Evolutionary conservation across 352 stramenopile genomes (phyloP).

Genomic region (Plasmopara muralis): DNA sequence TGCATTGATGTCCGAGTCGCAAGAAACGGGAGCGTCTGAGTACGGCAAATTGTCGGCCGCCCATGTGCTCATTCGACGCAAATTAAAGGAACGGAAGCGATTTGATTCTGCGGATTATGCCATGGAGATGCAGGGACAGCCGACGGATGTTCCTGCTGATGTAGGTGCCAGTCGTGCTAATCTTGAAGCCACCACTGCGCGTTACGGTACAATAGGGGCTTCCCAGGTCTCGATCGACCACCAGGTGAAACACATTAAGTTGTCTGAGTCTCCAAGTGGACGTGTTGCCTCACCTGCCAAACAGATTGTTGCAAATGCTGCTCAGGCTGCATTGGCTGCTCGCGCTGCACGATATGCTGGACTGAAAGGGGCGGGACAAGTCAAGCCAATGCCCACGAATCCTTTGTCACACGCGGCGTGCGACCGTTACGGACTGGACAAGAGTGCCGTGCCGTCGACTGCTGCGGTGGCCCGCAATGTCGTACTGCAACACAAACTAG

Average conservation of each 20-base stretch:
- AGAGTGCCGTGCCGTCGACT: conserved; percentile 16
- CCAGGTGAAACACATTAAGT: conserved; percentile 74
- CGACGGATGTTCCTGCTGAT: conserved; percentile 21
- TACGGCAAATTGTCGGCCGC: conserved; percentile 60
- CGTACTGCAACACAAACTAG: conserved; percentile 55
- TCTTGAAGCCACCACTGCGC: not conserved
- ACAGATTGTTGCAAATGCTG: conserved; percentile 16
- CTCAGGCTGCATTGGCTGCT: conserved; percentile 18
- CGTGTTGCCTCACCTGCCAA: conserved; percentile 19
- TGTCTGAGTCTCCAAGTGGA: conserved; percentile 37
- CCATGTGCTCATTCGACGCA: conserved; percentile 73
- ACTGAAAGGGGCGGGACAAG: conserved; percentile 5
- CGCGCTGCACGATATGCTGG: conserved; percentile 20
- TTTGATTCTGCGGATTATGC: conserved; percentile 80
- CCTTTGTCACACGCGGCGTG: conserved; percentile 7
- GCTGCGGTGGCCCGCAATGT: conserved; percentile 54
- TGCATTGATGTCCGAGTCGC: conserved; percentile 3
- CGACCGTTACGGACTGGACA: conserved; percentile 23
- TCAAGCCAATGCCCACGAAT: conserved; percentile 1
- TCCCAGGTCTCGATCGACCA: conserved; percentile 36
- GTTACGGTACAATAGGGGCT: conserved; percentile 7
- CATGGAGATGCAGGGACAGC: conserved; percentile 52
- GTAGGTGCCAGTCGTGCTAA: conserved; percentile 6
- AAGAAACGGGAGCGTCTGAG: conserved; percentile 21
- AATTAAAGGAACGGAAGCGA: conserved; percentile 73